Conservation (phyloP, 371 early-diverging fungal species). For the Nosema granulosis region DNA sequence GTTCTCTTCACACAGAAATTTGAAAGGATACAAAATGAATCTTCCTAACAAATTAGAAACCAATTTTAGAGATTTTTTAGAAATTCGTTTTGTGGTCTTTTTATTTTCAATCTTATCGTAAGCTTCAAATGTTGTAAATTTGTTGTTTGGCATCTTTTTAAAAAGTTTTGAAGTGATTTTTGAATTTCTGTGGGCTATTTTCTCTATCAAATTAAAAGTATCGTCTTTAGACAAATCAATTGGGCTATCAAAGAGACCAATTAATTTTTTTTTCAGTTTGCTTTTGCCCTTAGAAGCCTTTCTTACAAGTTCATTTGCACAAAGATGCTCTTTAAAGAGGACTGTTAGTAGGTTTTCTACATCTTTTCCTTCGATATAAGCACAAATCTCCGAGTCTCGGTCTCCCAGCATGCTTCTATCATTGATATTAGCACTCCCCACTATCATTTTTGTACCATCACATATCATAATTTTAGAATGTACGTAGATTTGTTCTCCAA, state of each 20-base stretch:
- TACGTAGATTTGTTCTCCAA: slow-evolving; percentile 74
- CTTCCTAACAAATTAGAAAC: slow-evolving; percentile 2
- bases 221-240: slow-evolving; percentile 10
- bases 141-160: slow-evolving; percentile 1
- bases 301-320: neutral
- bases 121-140: neutral
- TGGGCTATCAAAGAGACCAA: neutral
- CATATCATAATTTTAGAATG: slow-evolving; percentile 84
- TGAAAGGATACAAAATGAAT: slow-evolving; percentile 7
- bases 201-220: slow-evolving; percentile 14
- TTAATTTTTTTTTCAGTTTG: neutral
- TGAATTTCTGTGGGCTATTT: slow-evolving; percentile 9
- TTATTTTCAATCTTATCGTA: neutral
- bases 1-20: slow-evolving; percentile 27
- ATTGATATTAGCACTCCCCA: slow-evolving; percentile 80
- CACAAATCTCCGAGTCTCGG: slow-evolving; percentile 80
- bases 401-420: slow-evolving; percentile 77
- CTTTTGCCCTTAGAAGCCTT: neutral
- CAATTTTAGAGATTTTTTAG: neutral
- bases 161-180: neutral
- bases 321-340: slow-evolving; percentile 40
- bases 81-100: neutral
- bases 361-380: slow-evolving; percentile 72
- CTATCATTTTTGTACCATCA: slow-evolving; percentile 75
- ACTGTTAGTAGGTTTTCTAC: slow-evolving; percentile 18